Evolutionary conservation across 2,329 filamentous ascomycete species (phyloP).

Genomic region (Capronia epimyces): DNA sequence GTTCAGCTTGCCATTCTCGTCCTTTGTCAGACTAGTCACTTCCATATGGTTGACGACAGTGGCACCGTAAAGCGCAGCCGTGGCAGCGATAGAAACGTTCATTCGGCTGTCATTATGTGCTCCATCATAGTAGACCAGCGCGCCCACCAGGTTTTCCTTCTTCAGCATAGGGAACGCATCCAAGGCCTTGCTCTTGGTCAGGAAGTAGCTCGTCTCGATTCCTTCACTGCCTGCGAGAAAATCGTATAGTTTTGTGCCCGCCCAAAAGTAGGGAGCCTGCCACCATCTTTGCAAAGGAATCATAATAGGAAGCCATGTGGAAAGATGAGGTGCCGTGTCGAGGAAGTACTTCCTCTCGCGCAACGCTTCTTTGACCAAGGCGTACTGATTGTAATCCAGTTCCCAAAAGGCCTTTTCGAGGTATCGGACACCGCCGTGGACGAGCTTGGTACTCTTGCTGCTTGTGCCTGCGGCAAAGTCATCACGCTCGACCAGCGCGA

Average conservation of each 20-base stretch:
- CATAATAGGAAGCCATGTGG: slow-evolving; percentile 75
- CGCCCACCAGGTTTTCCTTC: slow-evolving; percentile 69
- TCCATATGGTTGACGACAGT: slow-evolving; percentile 80
- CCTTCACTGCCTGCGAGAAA: slow-evolving; percentile 78
- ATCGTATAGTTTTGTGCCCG: slow-evolving; percentile 73
- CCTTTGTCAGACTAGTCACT: slow-evolving; percentile 70
- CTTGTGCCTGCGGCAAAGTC: slow-evolving; percentile 78
- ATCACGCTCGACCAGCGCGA: slow-evolving; percentile 75
- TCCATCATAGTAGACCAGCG: slow-evolving; percentile 85
- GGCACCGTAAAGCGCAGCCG: slow-evolving; percentile 76
- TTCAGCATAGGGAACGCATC: slow-evolving; percentile 87
- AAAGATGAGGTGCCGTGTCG: slow-evolving; percentile 76
- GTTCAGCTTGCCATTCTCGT: slow-evolving; percentile 64
- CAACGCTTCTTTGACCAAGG: slow-evolving; percentile 73
- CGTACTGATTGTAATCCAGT: slow-evolving; percentile 72
- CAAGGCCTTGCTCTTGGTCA: slow-evolving; percentile 78
- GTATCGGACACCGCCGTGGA: slow-evolving; percentile 79
- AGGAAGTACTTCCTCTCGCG: slow-evolving; percentile 79
- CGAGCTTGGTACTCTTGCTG: slow-evolving; percentile 81
- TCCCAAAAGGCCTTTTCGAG: slow-evolving; percentile 83
- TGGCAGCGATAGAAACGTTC: slow-evolving; percentile 85
- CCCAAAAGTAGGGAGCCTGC: slow-evolving; percentile 71
- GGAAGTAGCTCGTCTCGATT: slow-evolving; percentile 82
- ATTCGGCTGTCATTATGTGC: slow-evolving; percentile 89
- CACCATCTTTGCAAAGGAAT: slow-evolving; percentile 77